Percentiles rank a stretch among this genome's conserved stretches.
Conservation (phyloP, 768 basidiomycete species). For the Lenzites betulinus region DNA sequence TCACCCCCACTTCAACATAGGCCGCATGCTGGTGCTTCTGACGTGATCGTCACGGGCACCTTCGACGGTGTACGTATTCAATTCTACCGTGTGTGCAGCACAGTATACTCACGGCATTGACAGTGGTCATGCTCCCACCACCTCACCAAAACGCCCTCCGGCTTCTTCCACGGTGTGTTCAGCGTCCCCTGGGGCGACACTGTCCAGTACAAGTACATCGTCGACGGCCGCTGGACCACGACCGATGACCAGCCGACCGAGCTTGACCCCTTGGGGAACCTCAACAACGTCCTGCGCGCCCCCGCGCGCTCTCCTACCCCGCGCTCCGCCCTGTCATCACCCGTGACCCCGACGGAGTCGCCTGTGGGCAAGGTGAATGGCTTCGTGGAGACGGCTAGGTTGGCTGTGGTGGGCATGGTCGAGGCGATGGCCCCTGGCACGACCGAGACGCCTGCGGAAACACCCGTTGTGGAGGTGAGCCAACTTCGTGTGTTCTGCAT, state of each 20-base stretch:
- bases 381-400: slow-evolving; percentile 22
- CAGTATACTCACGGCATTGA: slow-evolving; percentile 6
- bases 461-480: slow-evolving; percentile 7
- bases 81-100: slow-evolving; percentile 5
- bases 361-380: slow-evolving; percentile 14
- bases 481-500: neutral
- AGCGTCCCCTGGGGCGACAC: slow-evolving; percentile 63
- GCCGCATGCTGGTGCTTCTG: slow-evolving; percentile 56
- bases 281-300: slow-evolving; percentile 66
- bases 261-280: slow-evolving; percentile 59
- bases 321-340: neutral
- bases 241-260: slow-evolving; percentile 60
- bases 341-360: slow-evolving; percentile 6
- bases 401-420: slow-evolving; percentile 27
- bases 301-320: slow-evolving; percentile 47
- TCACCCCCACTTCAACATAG: slow-evolving; percentile 37
- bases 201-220: slow-evolving; percentile 76
- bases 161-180: slow-evolving; percentile 53
- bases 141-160: slow-evolving; percentile 52
- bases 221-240: slow-evolving; percentile 69
- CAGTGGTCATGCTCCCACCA: slow-evolving; percentile 65
- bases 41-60: slow-evolving; percentile 72
- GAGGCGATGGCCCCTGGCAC: slow-evolving; percentile 29
- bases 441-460: slow-evolving; percentile 18
- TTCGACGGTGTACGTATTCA: slow-evolving; percentile 65